Conservation (phyloP, 805 yeast species). For the Yamadazyma sp. region DNA sequence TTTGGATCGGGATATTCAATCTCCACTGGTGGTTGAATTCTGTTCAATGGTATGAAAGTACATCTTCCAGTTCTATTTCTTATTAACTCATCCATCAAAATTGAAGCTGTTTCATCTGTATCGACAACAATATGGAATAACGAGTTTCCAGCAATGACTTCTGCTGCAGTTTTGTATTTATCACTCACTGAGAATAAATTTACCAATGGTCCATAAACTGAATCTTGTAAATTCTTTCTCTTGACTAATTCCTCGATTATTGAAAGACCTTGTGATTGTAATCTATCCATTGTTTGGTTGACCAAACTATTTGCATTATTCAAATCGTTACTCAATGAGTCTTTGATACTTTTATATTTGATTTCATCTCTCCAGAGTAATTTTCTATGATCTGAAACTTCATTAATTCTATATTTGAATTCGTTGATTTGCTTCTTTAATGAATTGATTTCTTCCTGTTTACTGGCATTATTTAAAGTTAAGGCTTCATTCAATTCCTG, state of each 20-base stretch:
- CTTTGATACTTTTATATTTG: slow-evolving; percentile 53
- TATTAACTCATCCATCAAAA: slow-evolving; percentile 71
- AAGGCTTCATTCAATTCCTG: slow-evolving; percentile 13
- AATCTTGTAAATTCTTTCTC: slow-evolving; percentile 50
- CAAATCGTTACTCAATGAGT: slow-evolving; percentile 54
- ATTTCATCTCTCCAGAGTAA: slow-evolving; percentile 77
- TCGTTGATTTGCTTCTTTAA: slow-evolving; percentile 38
- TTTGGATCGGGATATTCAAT: slow-evolving; percentile 56
- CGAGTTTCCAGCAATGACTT: slow-evolving; percentile 84
- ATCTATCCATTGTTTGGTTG: slow-evolving; percentile 71
- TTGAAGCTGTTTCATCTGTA: slow-evolving; percentile 76
- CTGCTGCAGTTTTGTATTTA: slow-evolving; percentile 81
- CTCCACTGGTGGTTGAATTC: slow-evolving; percentile 35
- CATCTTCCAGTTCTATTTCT: slow-evolving; percentile 76
- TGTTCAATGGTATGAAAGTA: slow-evolving; percentile 86
- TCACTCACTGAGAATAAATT: slow-evolving; percentile 79
- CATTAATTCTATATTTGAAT: slow-evolving; percentile 40
- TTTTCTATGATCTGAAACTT: slow-evolving; percentile 64
- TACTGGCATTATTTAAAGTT: slow-evolving; percentile 6
- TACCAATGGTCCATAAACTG: slow-evolving; percentile 80
- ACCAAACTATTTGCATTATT: slow-evolving; percentile 57
- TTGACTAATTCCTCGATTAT: slow-evolving; percentile 64
- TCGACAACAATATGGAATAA: slow-evolving; percentile 89
- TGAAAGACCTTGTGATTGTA: slow-evolving; percentile 64
- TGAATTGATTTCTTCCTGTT: slow-evolving; percentile 7